Conservation (phyloP, 352 stramenopile species). For the Globisporangium sylvaticum region DNA sequence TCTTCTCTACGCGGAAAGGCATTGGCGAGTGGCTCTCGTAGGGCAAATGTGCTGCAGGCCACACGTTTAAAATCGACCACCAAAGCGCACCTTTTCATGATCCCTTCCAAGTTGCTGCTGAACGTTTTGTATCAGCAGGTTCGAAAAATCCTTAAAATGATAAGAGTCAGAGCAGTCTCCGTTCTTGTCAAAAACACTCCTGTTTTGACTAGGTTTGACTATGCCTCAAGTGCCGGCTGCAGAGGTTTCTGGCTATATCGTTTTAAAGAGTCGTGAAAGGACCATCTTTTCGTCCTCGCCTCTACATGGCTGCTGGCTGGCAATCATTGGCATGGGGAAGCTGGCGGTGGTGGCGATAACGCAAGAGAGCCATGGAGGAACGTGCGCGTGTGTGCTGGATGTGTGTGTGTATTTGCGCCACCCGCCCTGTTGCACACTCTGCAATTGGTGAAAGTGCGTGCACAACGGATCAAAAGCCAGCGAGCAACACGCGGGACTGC, state of each 20-base stretch:
- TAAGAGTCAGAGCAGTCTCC: not conserved
- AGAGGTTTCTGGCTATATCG: too few species aligned
- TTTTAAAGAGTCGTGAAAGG: not conserved
- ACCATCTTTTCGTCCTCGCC: not conserved
- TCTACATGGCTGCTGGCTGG: not conserved
- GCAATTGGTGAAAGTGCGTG: not conserved
- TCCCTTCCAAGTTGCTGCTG: not conserved
- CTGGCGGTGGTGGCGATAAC: not conserved
- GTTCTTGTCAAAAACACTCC: too few species aligned
- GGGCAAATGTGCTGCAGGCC: not conserved
- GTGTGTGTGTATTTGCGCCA: not conserved
- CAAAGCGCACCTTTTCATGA: not conserved
- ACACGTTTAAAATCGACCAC: not conserved
- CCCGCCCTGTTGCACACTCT: not conserved
- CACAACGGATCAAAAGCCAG: not conserved
- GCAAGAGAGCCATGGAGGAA: not conserved
- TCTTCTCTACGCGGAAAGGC: too few species aligned
- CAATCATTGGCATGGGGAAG: not conserved
- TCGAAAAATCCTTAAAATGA: not conserved
- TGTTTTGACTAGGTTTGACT: too few species aligned
- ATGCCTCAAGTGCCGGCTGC: too few species aligned
- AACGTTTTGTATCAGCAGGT: too few species aligned
- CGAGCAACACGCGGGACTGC: too few species aligned
- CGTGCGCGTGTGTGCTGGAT: not conserved
- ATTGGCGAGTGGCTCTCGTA: too few species aligned